Conservation (phyloP, 2,329 filamentous ascomycete genomes). For the Alternaria triticimaculans region DNA sequence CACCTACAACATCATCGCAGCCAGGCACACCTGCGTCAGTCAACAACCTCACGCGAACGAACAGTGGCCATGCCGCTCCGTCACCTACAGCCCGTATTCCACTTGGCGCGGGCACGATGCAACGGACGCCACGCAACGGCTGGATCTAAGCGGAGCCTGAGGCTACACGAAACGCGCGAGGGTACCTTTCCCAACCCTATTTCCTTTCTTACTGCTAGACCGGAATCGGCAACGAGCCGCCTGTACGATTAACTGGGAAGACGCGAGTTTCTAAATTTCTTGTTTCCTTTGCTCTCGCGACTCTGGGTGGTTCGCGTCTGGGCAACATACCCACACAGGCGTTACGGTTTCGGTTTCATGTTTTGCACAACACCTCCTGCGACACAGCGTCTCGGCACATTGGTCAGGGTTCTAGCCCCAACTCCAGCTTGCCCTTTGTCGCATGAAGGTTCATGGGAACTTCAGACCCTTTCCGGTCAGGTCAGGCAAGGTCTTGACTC, state of each 20-base stretch:
- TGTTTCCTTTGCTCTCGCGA: background rate
- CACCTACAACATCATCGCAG: conserved; percentile 23
- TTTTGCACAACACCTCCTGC: conserved; percentile 2
- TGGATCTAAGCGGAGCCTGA: conserved; percentile 38
- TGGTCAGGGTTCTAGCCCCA: background rate
- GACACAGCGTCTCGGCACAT: conserved; percentile 11
- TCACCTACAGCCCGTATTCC: conserved; percentile 43
- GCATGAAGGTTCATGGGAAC: background rate
- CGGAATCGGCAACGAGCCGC: conserved; percentile 18
- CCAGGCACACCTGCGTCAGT: conserved; percentile 21
- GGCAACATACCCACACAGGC: conserved; percentile 11
- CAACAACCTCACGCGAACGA: conserved; percentile 21
- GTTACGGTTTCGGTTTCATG: conserved; percentile 25
- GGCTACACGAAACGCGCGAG: conserved; percentile 1
- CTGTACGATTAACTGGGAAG: conserved; percentile 25
- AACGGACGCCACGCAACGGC: conserved; percentile 41
- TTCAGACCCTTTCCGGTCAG: background rate
- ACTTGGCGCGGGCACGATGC: conserved; percentile 47
- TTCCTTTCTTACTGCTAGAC: conserved; percentile 11
- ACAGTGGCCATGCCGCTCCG: conserved; percentile 21
- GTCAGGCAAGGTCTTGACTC: background rate
- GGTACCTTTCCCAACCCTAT: background rate
- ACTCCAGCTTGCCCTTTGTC: background rate
- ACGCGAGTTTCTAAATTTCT: conserved; percentile 3
- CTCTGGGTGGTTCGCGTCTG: conserved; percentile 1